Conservation (phyloP, 1,139 yeast genomes). For the Kurtzmaniella quercitrusa region DNA sequence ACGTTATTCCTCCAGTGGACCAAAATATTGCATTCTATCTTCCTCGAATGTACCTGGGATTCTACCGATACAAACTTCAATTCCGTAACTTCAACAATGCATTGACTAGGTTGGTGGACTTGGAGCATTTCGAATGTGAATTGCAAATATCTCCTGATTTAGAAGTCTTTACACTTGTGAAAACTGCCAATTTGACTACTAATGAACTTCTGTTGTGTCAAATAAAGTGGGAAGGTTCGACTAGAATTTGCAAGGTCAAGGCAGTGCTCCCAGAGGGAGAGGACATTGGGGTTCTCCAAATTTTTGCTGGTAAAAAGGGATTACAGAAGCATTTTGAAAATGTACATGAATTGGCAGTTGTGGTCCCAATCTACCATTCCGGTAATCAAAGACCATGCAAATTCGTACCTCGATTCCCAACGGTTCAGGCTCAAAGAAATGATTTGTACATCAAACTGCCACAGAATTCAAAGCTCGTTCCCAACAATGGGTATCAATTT, state of each 20-base stretch:
- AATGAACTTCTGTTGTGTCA: conserved; percentile 69
- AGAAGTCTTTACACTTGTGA: conserved; percentile 55
- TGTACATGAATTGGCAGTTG: conserved; percentile 68
- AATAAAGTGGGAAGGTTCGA: conserved; percentile 61
- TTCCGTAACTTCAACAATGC: conserved; percentile 75
- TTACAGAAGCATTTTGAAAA: conserved; percentile 55
- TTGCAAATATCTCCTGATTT: conserved; percentile 65
- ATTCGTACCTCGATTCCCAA: conserved; percentile 72
- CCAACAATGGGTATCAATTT: conserved; percentile 60
- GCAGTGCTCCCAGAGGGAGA: conserved; percentile 71
- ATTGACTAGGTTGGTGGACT: conserved; percentile 64
- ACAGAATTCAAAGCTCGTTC: conserved; percentile 61
- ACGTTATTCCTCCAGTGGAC: conserved; percentile 78
- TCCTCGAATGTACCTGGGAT: conserved; percentile 84
- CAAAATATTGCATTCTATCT: conserved; percentile 73
- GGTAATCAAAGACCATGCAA: conserved; percentile 55
- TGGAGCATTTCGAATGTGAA: conserved; percentile 77
- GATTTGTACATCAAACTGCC: conserved; percentile 86
- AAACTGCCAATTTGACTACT: conserved; percentile 48
- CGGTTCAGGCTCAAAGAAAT: conserved; percentile 61
- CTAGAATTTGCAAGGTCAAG: conserved; percentile 69
- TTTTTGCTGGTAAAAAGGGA: conserved; percentile 71
- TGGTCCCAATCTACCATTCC: conserved; percentile 72
- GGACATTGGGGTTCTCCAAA: conserved; percentile 67
- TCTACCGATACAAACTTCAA: conserved; percentile 53